Evolutionary conservation across 805 yeast species (phyloP).

Genomic region (Sporopachydermia quercuum): DNA sequence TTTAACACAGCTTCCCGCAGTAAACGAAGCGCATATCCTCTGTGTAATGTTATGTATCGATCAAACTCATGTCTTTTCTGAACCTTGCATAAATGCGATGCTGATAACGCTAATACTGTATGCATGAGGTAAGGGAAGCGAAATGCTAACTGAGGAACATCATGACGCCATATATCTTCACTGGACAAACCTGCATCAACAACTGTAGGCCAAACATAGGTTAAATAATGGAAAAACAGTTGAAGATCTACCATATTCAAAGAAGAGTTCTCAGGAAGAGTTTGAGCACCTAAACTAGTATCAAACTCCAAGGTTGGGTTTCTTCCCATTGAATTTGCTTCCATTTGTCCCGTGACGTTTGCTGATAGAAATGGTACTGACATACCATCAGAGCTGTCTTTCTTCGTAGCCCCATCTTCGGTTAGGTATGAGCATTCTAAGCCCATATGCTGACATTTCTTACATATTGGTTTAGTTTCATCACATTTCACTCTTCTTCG

Average conservation of each 20-base stretch:
- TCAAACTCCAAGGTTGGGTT: background rate
- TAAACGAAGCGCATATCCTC: slow-evolving; percentile 74
- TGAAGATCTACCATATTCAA: slow-evolving; percentile 64
- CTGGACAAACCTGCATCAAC: slow-evolving; percentile 86
- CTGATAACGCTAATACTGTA: slow-evolving; percentile 77
- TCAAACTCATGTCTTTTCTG: slow-evolving; percentile 63
- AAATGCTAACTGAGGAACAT: slow-evolving; percentile 80
- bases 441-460: slow-evolving; percentile 66
- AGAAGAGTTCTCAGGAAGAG: background rate
- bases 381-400: background rate
- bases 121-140: slow-evolving; percentile 87
- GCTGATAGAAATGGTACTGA: background rate
- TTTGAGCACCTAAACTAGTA: background rate
- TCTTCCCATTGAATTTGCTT: background rate
- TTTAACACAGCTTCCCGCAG: slow-evolving; percentile 76
- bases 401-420: background rate
- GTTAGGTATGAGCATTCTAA: slow-evolving; percentile 52
- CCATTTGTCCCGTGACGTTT: background rate
- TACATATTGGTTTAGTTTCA: slow-evolving; percentile 66
- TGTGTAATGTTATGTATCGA: slow-evolving; percentile 68
- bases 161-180: slow-evolving; percentile 72
- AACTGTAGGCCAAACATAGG: slow-evolving; percentile 73
- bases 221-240: slow-evolving; percentile 77
- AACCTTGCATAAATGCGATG: slow-evolving; percentile 61
- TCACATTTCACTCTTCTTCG: slow-evolving; percentile 87